Evolutionary conservation across 2,329 filamentous ascomycete genomes (phyloP).

Genomic region (Aspergillus uvarum): DNA sequence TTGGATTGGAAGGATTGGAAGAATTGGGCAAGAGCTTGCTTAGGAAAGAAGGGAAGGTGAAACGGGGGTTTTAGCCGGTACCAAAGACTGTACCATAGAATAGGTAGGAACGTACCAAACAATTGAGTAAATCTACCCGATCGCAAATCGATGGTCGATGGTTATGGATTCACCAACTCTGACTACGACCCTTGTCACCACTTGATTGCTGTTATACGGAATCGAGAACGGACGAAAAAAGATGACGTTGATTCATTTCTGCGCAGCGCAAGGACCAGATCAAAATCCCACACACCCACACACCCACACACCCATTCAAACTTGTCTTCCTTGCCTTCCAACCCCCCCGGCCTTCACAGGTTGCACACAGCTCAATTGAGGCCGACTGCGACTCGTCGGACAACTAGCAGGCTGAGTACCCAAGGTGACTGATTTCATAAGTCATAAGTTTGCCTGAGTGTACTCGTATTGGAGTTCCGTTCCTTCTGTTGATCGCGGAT

Average conservation of each 20-base stretch:
- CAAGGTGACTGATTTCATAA: constrained; percentile 3
- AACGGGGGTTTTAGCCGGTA: background rate
- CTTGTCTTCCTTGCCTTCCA: constrained; percentile 1
- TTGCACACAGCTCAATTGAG: constrained; percentile 2
- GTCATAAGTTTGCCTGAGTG: background rate
- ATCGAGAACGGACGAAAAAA: too few relatives aligned
- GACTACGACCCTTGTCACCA: too few relatives aligned
- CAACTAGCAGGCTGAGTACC: constrained; percentile 1
- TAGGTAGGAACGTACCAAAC: background rate
- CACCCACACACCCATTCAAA: background rate
- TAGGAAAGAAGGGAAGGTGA: constrained; percentile 1
- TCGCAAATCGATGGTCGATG: background rate
- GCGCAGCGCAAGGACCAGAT: background rate
- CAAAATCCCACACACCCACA: background rate
- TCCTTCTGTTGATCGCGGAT: background rate
- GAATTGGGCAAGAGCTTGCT: background rate
- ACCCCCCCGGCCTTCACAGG: background rate
- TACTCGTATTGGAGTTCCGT: background rate
- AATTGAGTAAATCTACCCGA: too few relatives aligned
- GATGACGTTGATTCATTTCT: background rate
- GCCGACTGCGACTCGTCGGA: background rate
- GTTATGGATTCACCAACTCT: background rate
- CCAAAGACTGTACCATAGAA: background rate
- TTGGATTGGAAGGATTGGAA: background rate
- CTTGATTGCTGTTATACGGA: background rate